A percentile compares a stretch with the other conserved stretches of the same genome.
phyloP scores from a whole-genome alignment of 1,139 yeast species.

The Yamadazyma triangularis region DNA sequence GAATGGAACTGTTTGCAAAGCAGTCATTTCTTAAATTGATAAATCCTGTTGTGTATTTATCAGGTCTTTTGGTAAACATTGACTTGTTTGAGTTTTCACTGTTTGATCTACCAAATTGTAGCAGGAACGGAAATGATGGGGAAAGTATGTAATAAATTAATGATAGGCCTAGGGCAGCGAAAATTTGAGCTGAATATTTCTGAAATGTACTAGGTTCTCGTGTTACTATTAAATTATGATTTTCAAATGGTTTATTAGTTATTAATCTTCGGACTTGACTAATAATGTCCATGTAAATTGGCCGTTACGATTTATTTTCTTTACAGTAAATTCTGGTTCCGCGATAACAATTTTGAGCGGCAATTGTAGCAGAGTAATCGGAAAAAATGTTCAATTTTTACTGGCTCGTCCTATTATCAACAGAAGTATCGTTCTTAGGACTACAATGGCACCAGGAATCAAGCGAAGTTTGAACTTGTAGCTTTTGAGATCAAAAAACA shows the following conservation, averaged over 20 bases:
- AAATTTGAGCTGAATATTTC: neutral
- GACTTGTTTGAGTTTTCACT: conserved; percentile 1
- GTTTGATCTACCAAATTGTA: conserved; percentile 3
- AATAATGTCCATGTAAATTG: conserved; percentile 7
- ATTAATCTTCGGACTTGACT: conserved; percentile 8
- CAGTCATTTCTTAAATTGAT: conserved; percentile 83
- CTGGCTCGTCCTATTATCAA: too few relatives aligned
- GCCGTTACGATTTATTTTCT: neutral
- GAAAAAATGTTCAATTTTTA: too few relatives aligned
- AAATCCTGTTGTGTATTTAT: conserved; percentile 75
- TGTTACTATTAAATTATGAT: neutral
- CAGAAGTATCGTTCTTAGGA: too few relatives aligned
- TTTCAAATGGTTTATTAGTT: conserved; percentile 5
- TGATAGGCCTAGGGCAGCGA: conserved; percentile 1
- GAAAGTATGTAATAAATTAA: conserved; percentile 9
- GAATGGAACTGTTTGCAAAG: conserved; percentile 88
- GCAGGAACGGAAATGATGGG: conserved; percentile 7
- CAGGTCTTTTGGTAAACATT: conserved; percentile 58
- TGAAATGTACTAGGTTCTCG: neutral
- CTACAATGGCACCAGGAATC: too few relatives aligned
- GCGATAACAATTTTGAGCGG: conserved; percentile 1
- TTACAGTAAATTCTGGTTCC: neutral
- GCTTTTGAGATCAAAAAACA: too few relatives aligned
- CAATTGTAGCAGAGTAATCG: too few relatives aligned
- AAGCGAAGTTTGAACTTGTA: too few relatives aligned